These are phyloP conservation scores for Cladorrhinum sp. DNA, from an alignment of 2,329 filamentous ascomycete species.

Conservation along the genomic window DNA sequence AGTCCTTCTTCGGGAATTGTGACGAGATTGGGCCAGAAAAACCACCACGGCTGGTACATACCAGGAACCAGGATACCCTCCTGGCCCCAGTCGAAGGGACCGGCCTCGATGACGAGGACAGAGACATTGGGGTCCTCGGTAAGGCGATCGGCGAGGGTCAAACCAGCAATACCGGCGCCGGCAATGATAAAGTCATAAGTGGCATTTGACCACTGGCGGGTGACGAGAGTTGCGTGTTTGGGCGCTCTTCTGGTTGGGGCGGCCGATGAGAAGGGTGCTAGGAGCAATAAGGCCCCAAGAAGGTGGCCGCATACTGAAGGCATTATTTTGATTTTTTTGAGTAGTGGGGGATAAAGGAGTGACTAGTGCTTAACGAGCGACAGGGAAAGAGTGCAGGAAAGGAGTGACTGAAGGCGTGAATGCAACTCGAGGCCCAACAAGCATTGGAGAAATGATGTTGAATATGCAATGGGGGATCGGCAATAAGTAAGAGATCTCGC, in stretches of 20 bases:
- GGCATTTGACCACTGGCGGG: constrained; percentile 11
- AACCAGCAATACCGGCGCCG: constrained; percentile 30
- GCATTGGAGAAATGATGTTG: not conserved
- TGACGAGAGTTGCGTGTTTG: constrained; percentile 23
- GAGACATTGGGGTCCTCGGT: constrained; percentile 29
- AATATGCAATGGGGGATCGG: not conserved
- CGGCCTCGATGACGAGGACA: constrained; percentile 31
- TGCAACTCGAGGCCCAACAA: not conserved
- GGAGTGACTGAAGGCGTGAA: not conserved
- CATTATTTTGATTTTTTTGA: not conserved
- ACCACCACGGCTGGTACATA: constrained; percentile 29
- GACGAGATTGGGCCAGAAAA: constrained; percentile 30
- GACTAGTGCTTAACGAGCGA: not conserved
- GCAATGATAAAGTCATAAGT: constrained; percentile 29
- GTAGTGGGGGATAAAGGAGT: not conserved
- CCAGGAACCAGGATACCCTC: constrained; percentile 32
- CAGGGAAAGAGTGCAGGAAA: not conserved
- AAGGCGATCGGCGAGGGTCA: constrained; percentile 31
- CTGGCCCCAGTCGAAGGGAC: constrained; percentile 29
- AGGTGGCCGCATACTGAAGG: constrained; percentile 1
- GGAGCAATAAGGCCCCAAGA: constrained; percentile 9
- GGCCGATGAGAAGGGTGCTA: constrained; percentile 8
- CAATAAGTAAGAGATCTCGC: no score
- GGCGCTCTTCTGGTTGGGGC: constrained; percentile 14
- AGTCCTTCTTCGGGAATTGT: constrained; percentile 29